Conservation (phyloP, 345 rosid genomes). For the Gossypium herbaceum region DNA sequence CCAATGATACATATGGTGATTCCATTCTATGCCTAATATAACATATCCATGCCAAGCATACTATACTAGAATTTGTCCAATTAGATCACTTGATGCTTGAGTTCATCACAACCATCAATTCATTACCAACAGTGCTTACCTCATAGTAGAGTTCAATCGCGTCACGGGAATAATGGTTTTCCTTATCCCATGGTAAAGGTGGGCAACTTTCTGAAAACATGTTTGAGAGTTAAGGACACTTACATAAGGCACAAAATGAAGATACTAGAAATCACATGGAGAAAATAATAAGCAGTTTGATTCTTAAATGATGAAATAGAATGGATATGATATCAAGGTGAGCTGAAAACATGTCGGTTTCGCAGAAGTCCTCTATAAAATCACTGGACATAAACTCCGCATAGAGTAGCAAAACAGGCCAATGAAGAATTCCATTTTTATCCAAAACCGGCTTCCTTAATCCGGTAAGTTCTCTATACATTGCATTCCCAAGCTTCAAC, state of each 20-base stretch:
- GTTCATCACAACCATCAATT: neutral
- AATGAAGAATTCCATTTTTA: conserved; percentile 67
- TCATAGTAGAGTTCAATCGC: conserved; percentile 77
- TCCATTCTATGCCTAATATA: neutral
- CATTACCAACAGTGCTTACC: conserved; percentile 37
- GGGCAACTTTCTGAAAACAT: conserved; percentile 78
- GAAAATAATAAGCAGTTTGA: neutral
- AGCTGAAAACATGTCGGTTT: conserved; percentile 69
- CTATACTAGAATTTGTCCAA: neutral
- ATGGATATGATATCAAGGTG: conserved; percentile 94
- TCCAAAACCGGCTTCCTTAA: conserved; percentile 71
- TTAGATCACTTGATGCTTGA: neutral
- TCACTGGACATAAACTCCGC: conserved; percentile 93
- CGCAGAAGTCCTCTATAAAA: conserved; percentile 84
- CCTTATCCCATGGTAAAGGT: conserved; percentile 70
- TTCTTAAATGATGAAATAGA: conserved; percentile 4
- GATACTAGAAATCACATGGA: neutral
- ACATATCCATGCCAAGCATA: neutral
- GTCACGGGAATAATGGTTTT: conserved; percentile 62
- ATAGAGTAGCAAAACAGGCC: conserved; percentile 86
- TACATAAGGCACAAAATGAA: conserved; percentile 13
- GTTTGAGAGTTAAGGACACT: conserved; percentile 62
- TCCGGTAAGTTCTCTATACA: conserved; percentile 70
- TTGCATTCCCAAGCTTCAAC: conserved; percentile 72
- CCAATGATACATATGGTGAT: neutral